Base-by-base conservation (phyloP, 2,329 filamentous ascomycete genomes). In the Teratosphaeria viscida region DNA sequence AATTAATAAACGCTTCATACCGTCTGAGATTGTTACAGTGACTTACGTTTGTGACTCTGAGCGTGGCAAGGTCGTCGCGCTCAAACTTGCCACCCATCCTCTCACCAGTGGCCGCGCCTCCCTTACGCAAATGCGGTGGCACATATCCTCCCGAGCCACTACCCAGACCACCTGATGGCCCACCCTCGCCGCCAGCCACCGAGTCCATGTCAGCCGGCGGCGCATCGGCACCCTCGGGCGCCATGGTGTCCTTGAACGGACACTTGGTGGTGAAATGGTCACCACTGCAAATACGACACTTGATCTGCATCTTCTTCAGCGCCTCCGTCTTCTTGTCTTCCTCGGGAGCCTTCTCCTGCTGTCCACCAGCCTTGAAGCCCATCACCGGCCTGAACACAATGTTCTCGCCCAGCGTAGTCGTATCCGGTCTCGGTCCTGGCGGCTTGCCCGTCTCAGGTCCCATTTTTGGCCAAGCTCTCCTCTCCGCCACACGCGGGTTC, bases 231-330 rank as follows among this genome's bases (percentile, higher is more conserved):
- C 78, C 77, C 62, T 92, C 85, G 43, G 89, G 94, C 39, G 92
- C 91, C 91, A 99, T 96, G 70, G 92, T 99, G 75, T 97, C 94
- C 82, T 97, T 99, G 87, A 96, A 99, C 39, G 94, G 94, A 85
- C 94, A 99, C 76, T 94, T 88, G 67, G 92, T 92, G 52, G 94
- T 99, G 82, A 97, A 99, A 85, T 99, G 94, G 82, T 99, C 94
- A 74, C 92, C 94, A 74, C 87, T 89, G 81, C 94, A 99, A 75
- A 99, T 97, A 83, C 94, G 89, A 79, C 94, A 99, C 84, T 97
- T 97, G 82, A 99, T 95, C 81, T 96, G 95, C 85, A 96, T 96
- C 81, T 96, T 92, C 85, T 94, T 95, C 72, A 97, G 82, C 70
- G 82, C 79, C 63, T 83, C 80, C 74, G 84, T 82, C 76, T 85